A percentile compares a stretch with the other conserved stretches of the same genome.
phyloP scores from a whole-genome alignment of 495 filamentous ascomycete species.

The Peziza echinospora region DNA sequence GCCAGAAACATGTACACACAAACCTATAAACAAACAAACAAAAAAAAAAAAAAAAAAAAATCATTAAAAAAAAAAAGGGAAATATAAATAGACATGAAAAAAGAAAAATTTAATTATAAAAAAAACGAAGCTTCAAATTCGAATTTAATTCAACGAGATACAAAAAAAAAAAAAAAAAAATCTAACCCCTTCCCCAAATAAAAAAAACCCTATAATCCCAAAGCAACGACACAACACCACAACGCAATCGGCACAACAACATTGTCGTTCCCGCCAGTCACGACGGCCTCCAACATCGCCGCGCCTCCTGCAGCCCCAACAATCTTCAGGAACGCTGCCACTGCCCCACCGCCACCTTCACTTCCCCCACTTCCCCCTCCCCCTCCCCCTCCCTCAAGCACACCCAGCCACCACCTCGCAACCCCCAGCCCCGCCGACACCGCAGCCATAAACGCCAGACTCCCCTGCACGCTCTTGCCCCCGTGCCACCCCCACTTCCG shows the following conservation, averaged over 20 bases:
- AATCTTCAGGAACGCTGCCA: constrained; percentile 36
- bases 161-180: too few relatives aligned
- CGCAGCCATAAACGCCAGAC: constrained; percentile 58
- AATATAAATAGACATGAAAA: too few relatives aligned
- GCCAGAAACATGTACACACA: too few relatives aligned
- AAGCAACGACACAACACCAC: constrained; percentile 68
- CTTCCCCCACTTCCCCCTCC: constrained; percentile 22
- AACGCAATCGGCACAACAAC: constrained; percentile 88
- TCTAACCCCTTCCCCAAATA: too few relatives aligned
- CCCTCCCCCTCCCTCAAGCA: constrained; percentile 44
- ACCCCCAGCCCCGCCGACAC: constrained; percentile 50
- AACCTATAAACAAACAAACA: too few relatives aligned
- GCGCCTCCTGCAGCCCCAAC: constrained; percentile 52
- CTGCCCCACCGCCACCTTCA: constrained; percentile 18
- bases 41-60: too few relatives aligned
- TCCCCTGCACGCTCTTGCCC: constrained; percentile 86
- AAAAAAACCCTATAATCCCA: constrained; percentile 36
- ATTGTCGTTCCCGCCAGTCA: constrained; percentile 97
- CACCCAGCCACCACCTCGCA: constrained; percentile 51
- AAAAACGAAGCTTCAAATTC: too few relatives aligned
- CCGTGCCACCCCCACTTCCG: constrained; percentile 93
- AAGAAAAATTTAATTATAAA: too few relatives aligned
- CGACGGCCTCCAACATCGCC: constrained; percentile 79
- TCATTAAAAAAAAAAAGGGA: too few relatives aligned
- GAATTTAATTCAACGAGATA: too few relatives aligned